These are phyloP conservation scores for Blakeslea trispora DNA, from an alignment of 371 early-diverging fungal genomes.

Conservation along the genomic window DNA sequence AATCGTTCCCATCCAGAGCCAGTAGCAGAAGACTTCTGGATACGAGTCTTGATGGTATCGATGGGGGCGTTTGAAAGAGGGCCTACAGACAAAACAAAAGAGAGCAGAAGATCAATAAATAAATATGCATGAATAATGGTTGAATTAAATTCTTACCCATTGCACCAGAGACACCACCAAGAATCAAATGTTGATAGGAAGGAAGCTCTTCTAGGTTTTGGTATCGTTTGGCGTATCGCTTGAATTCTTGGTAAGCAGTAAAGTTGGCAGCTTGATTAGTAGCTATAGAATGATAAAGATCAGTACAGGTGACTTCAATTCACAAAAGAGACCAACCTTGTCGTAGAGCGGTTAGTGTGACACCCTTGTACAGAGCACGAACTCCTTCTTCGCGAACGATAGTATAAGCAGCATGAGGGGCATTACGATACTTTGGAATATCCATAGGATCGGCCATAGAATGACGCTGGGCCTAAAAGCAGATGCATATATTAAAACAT, in stretches of 20 bases:
- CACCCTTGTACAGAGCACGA: constrained; percentile 93
- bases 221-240: constrained; percentile 61
- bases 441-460: constrained; percentile 96
- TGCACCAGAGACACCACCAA: constrained; percentile 95
- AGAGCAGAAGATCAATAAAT: neutral
- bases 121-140: constrained; percentile 1
- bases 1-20: constrained; percentile 86
- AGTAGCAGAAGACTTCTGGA: constrained; percentile 80
- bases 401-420: constrained; percentile 89
- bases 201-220: constrained; percentile 87
- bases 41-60: constrained; percentile 98
- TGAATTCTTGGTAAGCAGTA: constrained; percentile 94
- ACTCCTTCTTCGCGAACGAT: constrained; percentile 93
- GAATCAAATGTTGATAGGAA: constrained; percentile 86
- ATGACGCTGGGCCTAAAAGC: constrained; percentile 81
- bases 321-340: constrained; percentile 61
- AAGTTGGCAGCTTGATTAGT: constrained; percentile 99
- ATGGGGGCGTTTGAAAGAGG: constrained; percentile 97
- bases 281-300: constrained; percentile 51
- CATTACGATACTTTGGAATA: constrained; percentile 95
- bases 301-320: too few species aligned
- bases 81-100: constrained; percentile 42
- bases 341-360: constrained; percentile 90
- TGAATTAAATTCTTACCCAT: constrained; percentile 57
- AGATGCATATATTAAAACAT: neutral